Evolutionary conservation across 108 stramenopile genomes (phyloP), one percentile per base, ranked within the genome.

Genomic region (Stephanodiscus minutulus): DNA sequence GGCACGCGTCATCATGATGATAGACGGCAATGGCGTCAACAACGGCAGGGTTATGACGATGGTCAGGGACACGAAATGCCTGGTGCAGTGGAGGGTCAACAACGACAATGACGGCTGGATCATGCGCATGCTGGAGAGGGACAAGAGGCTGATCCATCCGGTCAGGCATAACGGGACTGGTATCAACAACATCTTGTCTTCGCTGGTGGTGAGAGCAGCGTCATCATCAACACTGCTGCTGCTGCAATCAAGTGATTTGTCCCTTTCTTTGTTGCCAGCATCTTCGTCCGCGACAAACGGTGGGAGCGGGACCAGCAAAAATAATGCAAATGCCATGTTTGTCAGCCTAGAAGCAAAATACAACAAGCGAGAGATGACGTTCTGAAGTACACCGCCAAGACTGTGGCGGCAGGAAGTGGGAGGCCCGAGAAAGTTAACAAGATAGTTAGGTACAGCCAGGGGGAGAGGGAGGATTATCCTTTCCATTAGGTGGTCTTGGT

Each of bases 141-240:
- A 28, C 17, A 52, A 66, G n/a, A 49, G 50, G 27, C 36, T 66
- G 17, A 21, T 66, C 25, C 65, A 66, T 53, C 65, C 65, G 0
- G 65, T 66, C 7, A 50, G 46, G 65, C 65, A 66, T 21, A 46
- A 54, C 21, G 65, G 65, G 20, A 66, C 65, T 4, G 65, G 65
- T 2, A 56, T 56, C 22, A 43, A 60, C n/a, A n/a, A n/a, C 35
- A 20, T 60, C 35, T 0, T 60, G 3, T 18, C 36, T 4, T 35
- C 59, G 7, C 3, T 39, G n/a, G 17, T 3, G 15, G 12, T 17
- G 6, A 9, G 3, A 10, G 36, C 59, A 4, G 6, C 59, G 2
- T 37, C 59, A 4, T 29, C 55, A 3, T 12, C 55, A 29, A 4
- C 55, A 13, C 0, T 10, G 17, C n/a, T 29, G 13, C 0, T 0